Evolutionary conservation across 192 early-diverging fungal genomes (phyloP), one percentile per base, ranked within the genome.

Genomic region (Jimgerdemannia flammicorona): DNA sequence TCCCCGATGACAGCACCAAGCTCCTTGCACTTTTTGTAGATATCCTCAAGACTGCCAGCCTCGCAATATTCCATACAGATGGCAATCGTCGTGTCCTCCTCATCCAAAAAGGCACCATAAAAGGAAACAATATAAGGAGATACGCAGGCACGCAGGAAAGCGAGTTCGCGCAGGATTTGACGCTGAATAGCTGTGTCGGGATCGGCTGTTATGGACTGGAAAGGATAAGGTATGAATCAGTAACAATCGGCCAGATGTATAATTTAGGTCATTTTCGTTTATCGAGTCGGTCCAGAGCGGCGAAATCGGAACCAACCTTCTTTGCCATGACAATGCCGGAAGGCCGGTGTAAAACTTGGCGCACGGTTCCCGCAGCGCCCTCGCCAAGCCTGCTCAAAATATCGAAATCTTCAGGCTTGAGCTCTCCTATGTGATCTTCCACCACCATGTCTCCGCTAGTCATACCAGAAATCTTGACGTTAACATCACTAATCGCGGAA

Each of bases 41-140:
- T 93, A 43, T 88, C 86, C 74, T 99, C 96, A 49, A 99, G 87
- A 68, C 95, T 96, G 20, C 98, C 97, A 8, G 92, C 90, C 77
- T 95, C 93, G 85, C 96, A 96, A 78, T 93, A 98, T 86, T 99
- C 98, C 93, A 99, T 98, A 81, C 94, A 97, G 59, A 99, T 94
- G 4, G 92, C 94, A 4, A 99, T 89, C 3, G 90, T 89, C 66
- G 86, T 84, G 67, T 91, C 90, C 70, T 89, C 92, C 20, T 94
- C 94, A 66, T 93, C 89, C 66, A 93, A 85, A 74, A 93, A 98
- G 6, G 96, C 95, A 64, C 98, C 98, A 76, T 93, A 99, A 77
- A 93, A 99, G 19, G 94, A 91, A 0, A 99, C 96, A 72, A 99
- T 97, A 78, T 95, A 94, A 20, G 93, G 93, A 42, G 93, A 95